Base-by-base conservation (phyloP, 352 stramenopile species). In the Pythium angustatum region DNA sequence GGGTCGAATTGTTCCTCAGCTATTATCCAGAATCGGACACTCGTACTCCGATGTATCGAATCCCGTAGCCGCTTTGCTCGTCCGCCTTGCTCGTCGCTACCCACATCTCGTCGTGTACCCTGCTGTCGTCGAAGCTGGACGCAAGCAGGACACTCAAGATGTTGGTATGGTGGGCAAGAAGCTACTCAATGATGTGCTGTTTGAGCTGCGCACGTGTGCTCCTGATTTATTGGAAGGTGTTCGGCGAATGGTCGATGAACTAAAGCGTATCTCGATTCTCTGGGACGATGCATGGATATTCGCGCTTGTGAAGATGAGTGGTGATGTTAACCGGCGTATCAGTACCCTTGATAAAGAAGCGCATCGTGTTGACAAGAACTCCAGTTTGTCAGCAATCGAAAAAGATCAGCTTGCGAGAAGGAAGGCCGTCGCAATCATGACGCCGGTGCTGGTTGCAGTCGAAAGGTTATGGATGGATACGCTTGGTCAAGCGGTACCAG, bases 231-330 rank as follows among this genome's bases (percentile, higher is more conserved):
- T 88, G 2, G 69, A 81, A 31, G 77, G 76, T 14, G 81, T 93
- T n/a, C 68, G 71, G 14, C 52, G 87, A 49, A 58, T 96, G 7
- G 72, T 94, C 40, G 78, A 74, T 1, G 87, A 96, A 59, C 66
- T 96, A 26, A 77, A 85, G 57, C 81, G 87, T 24, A 80, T 96
- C 40, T 85, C 87, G 1, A 73, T 94, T 41, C 58, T 96, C 41
- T 96, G 86, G 86, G 87, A 96, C 44, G 87, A 96, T 70, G 74
- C 75, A 7, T 96, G 87, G 87, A 78, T 92, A 17, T 77, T 48
- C 28, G 75, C 73, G 9, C 70, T 96, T 15, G 73, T 78, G 33
- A 96, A 96, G 54, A 60, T 96, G 59, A 79, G 79, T 12, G 71
- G 79, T 0, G 85, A 96, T 58, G 82, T 94, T 10, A 75, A 72